These are phyloP conservation scores for Hypoxylon intermedium DNA, from an alignment of 495 filamentous ascomycete genomes.

Conservation along the genomic window DNA sequence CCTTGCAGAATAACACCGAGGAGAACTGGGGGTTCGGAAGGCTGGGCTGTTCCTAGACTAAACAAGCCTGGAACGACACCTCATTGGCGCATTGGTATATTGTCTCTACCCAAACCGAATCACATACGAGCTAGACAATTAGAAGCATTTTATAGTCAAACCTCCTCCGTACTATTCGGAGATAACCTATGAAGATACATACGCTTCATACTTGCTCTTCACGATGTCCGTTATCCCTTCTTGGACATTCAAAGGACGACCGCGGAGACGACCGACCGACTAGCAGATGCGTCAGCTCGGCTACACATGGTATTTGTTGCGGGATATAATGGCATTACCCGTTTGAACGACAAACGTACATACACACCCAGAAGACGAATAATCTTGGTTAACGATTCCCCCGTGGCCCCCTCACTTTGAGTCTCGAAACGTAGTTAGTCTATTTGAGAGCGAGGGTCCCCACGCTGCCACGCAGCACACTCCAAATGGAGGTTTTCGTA, in stretches of 20 bases:
- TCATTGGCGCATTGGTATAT: constrained; percentile 9
- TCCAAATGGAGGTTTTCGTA: constrained; percentile 36
- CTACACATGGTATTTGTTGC: constrained; percentile 15
- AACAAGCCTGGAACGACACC: constrained; percentile 5
- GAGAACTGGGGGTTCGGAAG: constrained; percentile 1
- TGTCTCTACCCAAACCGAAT: constrained; percentile 1
- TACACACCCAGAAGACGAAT: constrained; percentile 20
- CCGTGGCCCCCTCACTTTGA: constrained; percentile 14
- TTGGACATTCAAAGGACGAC: constrained; percentile 1
- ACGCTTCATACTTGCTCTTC: background rate
- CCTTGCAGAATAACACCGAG: constrained; percentile 34
- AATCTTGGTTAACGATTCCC: constrained; percentile 27
- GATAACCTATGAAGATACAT: constrained; percentile 2
- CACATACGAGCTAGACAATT: constrained; percentile 6
- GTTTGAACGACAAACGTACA: constrained; percentile 26
- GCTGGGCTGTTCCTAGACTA: constrained; percentile 9
- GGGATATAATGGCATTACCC: constrained; percentile 36
- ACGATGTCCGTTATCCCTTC: background rate
- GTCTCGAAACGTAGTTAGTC: constrained; percentile 21
- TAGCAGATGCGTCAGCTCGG: constrained; percentile 24
- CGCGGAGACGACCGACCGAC: constrained; percentile 11
- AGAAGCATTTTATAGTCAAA: constrained; percentile 17
- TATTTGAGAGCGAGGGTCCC: constrained; percentile 20
- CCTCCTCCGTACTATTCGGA: constrained; percentile 2
- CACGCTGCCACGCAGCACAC: constrained; percentile 36